Evolutionary conservation across 768 basidiomycete species (phyloP), one percentile per base, ranked within the genome.

Genomic region (Mycena belliarum): DNA sequence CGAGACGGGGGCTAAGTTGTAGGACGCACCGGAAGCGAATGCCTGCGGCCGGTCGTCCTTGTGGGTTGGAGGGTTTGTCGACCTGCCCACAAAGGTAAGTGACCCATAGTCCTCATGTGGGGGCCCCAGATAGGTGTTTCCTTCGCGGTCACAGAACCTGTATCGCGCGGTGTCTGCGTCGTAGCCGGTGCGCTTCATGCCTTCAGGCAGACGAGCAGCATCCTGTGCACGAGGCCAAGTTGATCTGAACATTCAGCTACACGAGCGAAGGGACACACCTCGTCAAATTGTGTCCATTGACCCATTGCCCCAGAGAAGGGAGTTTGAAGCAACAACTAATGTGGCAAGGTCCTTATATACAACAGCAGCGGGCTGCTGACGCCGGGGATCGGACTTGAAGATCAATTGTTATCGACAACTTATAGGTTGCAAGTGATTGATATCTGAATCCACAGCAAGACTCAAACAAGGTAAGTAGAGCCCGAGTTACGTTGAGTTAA

Each of bases 101-200:
- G 65, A 61, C 9, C 83, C 83, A 49, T 81, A 83, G 21, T 72
- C 63, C 29, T 69, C 70, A n/a, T 78, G 78, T 1, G 81, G 76
- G 26, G 73, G 72, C 28, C 78, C 75, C 49, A 73, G 64, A 65
- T 82, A 85, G 6, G 78, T 63, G 11, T 68, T 69, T 0, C 82
- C 83, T 3, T 74, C 64, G 3, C 61, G 59, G 54, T 85, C 83
- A 29, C 71, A 63, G 50, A 84, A 85, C 3, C 75, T 79, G 56
- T 84, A 85, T 14, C 72, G 69, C 16, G 72, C 65, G 0, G 78
- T 75, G 52, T 85, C 83, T 0, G 80, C 74, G 58, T 85, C 84
- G 56, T 84, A 85, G 3, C 69, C 79, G 12, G 81, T 72, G 5
- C 84, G 75, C 51, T 71, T 74, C 66, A 84, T 72, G 37, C 82